Conservation (phyloP, 2,329 filamentous ascomycete genomes). For the Penicillium olsonii region DNA sequence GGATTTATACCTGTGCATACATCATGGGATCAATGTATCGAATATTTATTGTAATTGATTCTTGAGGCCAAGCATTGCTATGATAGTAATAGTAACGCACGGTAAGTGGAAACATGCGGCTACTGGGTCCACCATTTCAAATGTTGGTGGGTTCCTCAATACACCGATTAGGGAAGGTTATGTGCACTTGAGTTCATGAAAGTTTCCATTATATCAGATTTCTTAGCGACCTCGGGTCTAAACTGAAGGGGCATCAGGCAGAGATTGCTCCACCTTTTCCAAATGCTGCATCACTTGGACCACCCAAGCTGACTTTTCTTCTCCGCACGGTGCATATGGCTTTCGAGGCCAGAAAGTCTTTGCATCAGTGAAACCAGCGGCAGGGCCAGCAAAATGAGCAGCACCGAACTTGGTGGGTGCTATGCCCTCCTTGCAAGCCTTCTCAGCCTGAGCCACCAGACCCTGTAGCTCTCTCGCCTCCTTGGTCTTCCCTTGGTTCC, state of each 20-base stretch:
- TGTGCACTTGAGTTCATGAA: too few relatives aligned
- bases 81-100: too few relatives aligned
- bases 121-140: too few relatives aligned
- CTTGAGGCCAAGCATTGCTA: too few relatives aligned
- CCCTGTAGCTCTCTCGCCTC: conserved; percentile 46
- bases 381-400: conserved; percentile 45
- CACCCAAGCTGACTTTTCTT: conserved; percentile 46
- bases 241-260: conserved; percentile 15
- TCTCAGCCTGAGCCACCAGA: conserved; percentile 50
- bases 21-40: too few relatives aligned
- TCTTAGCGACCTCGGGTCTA: too few relatives aligned
- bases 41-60: too few relatives aligned
- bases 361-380: conserved; percentile 37
- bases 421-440: conserved; percentile 54
- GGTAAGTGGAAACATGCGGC: too few relatives aligned
- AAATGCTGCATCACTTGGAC: conserved; percentile 40
- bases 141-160: too few relatives aligned
- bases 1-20: too few relatives aligned
- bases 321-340: conserved; percentile 44
- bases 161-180: too few relatives aligned
- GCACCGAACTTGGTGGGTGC: conserved; percentile 51
- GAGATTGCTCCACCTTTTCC: conserved; percentile 17
- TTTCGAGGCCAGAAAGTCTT: conserved; percentile 47
- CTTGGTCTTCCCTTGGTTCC: conserved; percentile 39
- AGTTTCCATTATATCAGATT: too few relatives aligned